A percentile compares a stretch with the other conserved stretches of the same genome.
Conservation (phyloP, 176 grass and related monocot species). For the Musa acuminata region DNA sequence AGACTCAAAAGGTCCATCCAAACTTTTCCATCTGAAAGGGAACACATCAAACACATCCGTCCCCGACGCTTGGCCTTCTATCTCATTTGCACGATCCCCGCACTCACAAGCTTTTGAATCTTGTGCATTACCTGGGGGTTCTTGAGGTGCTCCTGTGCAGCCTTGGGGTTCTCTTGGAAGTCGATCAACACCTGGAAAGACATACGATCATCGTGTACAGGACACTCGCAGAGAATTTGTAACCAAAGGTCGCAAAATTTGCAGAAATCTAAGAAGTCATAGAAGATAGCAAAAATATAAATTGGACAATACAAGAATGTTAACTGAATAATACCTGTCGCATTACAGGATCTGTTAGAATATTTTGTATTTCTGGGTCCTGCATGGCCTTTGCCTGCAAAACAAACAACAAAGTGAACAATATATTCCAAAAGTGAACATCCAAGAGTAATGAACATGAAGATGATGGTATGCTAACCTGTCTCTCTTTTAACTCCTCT, state of each 20-base stretch:
- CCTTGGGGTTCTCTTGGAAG: conserved; percentile 76
- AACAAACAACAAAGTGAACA: conserved; percentile 1
- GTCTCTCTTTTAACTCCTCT: conserved; percentile 82
- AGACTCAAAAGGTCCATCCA: too few relatives aligned
- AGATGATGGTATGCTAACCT: conserved; percentile 29
- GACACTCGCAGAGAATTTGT: too few relatives aligned
- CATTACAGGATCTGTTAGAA: conserved; percentile 79
- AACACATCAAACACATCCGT: too few relatives aligned
- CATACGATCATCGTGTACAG: too few relatives aligned
- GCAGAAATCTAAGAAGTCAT: not conserved
- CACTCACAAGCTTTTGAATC: conserved; percentile 72
- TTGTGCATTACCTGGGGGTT: conserved; percentile 77
- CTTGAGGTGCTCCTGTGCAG: conserved; percentile 65
- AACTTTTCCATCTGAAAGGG: too few relatives aligned
- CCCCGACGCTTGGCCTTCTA: conserved; percentile 3
- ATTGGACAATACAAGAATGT: too few relatives aligned
- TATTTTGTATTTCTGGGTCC: conserved; percentile 86
- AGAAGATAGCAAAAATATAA: too few relatives aligned
- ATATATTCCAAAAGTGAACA: not conserved
- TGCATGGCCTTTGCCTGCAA: conserved; percentile 80
- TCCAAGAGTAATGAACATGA: not conserved
- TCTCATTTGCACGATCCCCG: conserved; percentile 76
- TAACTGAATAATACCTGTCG: conserved; percentile 43
- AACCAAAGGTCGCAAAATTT: not conserved
- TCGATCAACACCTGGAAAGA: conserved; percentile 53